Evolutionary conservation across 208 protist genomes (phyloP).

Genomic region (Trypanosoma mega): DNA sequence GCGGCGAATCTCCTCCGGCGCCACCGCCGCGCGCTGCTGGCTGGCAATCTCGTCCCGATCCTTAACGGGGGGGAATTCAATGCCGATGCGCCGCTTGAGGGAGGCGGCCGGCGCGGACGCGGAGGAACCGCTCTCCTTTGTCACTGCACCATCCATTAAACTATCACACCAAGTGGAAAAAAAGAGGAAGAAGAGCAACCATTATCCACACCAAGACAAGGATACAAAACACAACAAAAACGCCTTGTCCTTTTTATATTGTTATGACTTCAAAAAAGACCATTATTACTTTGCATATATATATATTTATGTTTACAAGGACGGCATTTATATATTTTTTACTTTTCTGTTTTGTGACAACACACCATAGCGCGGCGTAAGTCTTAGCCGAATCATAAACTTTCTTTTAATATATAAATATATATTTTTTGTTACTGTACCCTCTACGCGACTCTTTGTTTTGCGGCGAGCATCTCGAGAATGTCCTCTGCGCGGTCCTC

Average conservation of each 20-base stretch:
- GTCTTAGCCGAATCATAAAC: neutral
- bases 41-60: constrained; percentile 42
- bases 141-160: no score
- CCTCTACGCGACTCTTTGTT: constrained; percentile 48
- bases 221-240: no score
- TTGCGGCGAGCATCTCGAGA: constrained; percentile 69
- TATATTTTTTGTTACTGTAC: neutral
- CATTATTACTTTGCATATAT: no score
- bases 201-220: no score
- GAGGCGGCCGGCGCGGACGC: no score
- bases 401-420: constrained; percentile 8
- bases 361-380: neutral
- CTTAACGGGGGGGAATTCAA: constrained; percentile 75
- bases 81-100: constrained; percentile 37
- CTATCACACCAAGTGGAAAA: no score
- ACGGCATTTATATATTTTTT: no score
- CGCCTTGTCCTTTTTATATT: no score
- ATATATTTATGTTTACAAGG: no score
- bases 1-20: constrained; percentile 51
- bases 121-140: no score
- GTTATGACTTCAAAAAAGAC: no score
- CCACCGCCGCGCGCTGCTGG: constrained; percentile 44
- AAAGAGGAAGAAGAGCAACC: no score
- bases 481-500: constrained; percentile 57
- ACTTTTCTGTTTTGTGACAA: neutral